Conservation (phyloP, 1,284 basidiomycete species). For the Puccinia hordei region DNA sequence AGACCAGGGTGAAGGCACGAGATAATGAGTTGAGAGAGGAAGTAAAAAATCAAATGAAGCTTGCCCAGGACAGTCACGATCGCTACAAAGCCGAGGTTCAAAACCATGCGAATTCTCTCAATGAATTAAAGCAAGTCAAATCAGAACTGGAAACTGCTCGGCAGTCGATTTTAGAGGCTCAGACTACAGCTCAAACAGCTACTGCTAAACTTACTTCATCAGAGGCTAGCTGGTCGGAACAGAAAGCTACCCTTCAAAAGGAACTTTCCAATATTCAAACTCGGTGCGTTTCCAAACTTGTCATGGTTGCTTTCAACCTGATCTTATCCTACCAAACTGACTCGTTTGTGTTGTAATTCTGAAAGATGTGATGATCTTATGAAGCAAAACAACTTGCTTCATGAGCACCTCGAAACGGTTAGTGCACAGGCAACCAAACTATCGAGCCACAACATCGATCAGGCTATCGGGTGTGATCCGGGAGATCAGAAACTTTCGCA, state of each 20-base stretch:
- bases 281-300: conserved; percentile 62
- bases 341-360: not conserved
- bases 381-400: conserved; percentile 75
- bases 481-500: conserved; percentile 65
- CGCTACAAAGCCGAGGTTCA: conserved; percentile 78
- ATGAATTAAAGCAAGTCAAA: conserved; percentile 64
- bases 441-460: conserved; percentile 59
- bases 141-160: conserved; percentile 61
- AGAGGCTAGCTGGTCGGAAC: conserved; percentile 76
- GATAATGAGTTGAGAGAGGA: conserved; percentile 56
- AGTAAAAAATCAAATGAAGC: conserved; percentile 53
- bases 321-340: not conserved
- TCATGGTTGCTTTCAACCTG: not conserved
- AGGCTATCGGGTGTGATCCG: not conserved
- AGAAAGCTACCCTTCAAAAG: conserved; percentile 74
- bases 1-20: conserved; percentile 30
- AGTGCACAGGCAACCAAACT: conserved; percentile 77
- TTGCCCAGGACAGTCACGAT: conserved; percentile 74
- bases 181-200: conserved; percentile 71
- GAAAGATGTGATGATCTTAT: conserved; percentile 72
- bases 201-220: conserved; percentile 70
- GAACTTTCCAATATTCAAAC: conserved; percentile 72
- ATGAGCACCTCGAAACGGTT: conserved; percentile 81
- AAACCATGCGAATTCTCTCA: conserved; percentile 67
- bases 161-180: not conserved